Base-by-base conservation (phyloP, 2,329 filamentous ascomycete species). In the Coniosporium tulheliwenetii region DNA sequence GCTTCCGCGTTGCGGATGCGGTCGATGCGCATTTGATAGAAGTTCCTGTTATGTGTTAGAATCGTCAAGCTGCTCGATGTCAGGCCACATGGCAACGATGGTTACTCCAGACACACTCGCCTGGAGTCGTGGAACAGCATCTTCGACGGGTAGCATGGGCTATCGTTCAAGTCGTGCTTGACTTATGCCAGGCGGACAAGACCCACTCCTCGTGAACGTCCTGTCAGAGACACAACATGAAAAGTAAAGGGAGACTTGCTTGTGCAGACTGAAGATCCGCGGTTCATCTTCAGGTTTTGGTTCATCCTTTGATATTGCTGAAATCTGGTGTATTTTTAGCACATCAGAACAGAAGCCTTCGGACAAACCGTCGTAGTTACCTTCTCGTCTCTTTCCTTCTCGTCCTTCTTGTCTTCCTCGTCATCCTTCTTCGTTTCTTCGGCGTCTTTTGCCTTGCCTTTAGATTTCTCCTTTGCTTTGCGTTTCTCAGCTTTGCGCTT, bases 1-100 rank as follows among this genome's bases (percentile, higher is more conserved):
- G 79, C 69, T 54, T 91, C 84, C n/a, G 74, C 73, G 57, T 83
- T 81, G 36, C 79, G 73, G 54, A 86, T 79, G 55, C 81, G 81
- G 56, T 85, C 77, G 39, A 94, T 57, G 12, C 91, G 77, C 64
- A 86, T 84, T 50, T 89, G 81, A 56, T 85, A 93, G 60, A 98
- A 94, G 19, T 77, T 73, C 51, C 85, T 91, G 52, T 26, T 10
- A 13, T 16, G 15, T 9, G 39, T 43, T 12, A 42, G 35, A 31
- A 19, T 36, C n/a, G 7, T 33, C 14, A 39, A 32, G 12, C 15
- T 10, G 34, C 9, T 42, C 10, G 29, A 10, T 5, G 13, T 35
- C 3, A 26, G 19, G 19, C 19, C 19, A 26, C 19, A 26, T 26
- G 19, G 19, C 19, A 7, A 3, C 7, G 19, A 26, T 26, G 19